phyloP scores from a whole-genome alignment of 805 yeast genomes.

The Yueomyces sinensis region DNA sequence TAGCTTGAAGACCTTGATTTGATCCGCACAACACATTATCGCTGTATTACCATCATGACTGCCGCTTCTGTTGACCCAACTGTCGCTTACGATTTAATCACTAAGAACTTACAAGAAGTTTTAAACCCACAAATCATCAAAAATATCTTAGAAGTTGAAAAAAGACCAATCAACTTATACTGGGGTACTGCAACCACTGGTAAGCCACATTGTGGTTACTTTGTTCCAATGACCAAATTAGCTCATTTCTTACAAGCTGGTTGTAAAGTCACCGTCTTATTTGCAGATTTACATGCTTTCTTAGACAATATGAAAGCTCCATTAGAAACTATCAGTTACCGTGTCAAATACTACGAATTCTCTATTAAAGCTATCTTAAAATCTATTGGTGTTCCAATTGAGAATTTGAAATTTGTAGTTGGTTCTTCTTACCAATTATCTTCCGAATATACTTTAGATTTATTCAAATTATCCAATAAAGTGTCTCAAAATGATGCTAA shows the following conservation, averaged over 20 bases:
- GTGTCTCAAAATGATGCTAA: slow-evolving; percentile 94
- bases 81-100: slow-evolving; percentile 61
- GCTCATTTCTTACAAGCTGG: slow-evolving; percentile 95
- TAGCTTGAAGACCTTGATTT: no score
- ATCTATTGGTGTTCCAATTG: slow-evolving; percentile 86
- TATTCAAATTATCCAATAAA: slow-evolving; percentile 70
- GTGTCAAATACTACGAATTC: slow-evolving; percentile 82
- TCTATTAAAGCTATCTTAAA: slow-evolving; percentile 74
- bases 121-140: slow-evolving; percentile 79
- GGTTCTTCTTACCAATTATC: slow-evolving; percentile 86
- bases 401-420: slow-evolving; percentile 64
- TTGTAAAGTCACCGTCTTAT: slow-evolving; percentile 77
- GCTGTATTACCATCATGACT: no score
- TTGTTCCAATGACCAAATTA: slow-evolving; percentile 93
- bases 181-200: slow-evolving; percentile 99
- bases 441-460: slow-evolving; percentile 73
- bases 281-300: slow-evolving; percentile 95
- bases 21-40: no score
- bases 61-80: slow-evolving; percentile 33
- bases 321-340: slow-evolving; percentile 72
- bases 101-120: slow-evolving; percentile 83
- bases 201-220: slow-evolving; percentile 96
- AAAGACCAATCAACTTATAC: slow-evolving; percentile 75
- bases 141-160: slow-evolving; percentile 64
- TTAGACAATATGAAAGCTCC: slow-evolving; percentile 98